Evolutionary conservation across 2,329 filamentous ascomycete genomes (phyloP).

Genomic region (Blastomyces percursus): DNA sequence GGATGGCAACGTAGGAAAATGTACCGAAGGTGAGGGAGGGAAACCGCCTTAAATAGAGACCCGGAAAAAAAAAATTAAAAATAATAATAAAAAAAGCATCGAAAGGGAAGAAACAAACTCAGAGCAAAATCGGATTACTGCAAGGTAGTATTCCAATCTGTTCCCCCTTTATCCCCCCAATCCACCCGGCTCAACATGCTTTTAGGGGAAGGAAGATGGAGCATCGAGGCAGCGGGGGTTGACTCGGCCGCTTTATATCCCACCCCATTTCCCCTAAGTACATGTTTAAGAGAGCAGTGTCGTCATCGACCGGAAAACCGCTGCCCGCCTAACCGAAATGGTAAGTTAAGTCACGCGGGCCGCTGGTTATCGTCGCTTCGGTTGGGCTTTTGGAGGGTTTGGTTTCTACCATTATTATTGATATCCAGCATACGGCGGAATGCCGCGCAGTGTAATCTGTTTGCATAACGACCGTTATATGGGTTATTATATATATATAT

Average conservation of each 20-base stretch:
- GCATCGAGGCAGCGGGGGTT: neutral
- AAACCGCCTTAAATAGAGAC: neutral
- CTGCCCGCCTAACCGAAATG: neutral
- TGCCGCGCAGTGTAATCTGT: neutral
- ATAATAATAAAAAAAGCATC: neutral
- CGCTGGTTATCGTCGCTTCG: neutral
- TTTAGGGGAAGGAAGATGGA: conserved; percentile 31
- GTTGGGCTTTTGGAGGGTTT: neutral
- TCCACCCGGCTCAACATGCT: conserved; percentile 35
- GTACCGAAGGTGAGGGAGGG: neutral
- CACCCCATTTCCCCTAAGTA: conserved; percentile 36
- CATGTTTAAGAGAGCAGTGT: conserved; percentile 35
- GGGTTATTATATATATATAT: neutral
- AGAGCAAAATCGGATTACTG: neutral
- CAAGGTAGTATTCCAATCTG: neutral
- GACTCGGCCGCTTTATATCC: conserved; percentile 16
- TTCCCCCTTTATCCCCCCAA: neutral
- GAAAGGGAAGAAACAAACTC: too few species aligned
- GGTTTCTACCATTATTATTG: neutral
- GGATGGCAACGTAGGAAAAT: neutral
- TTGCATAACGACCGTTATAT: too few species aligned
- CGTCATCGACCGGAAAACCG: conserved; percentile 9
- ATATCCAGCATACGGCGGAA: neutral
- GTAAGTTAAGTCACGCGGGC: neutral
- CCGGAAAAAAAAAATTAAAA: neutral